These are phyloP conservation scores for Alnus rubra DNA, from an alignment of 306 rosid genomes.

Conservation along the genomic window DNA sequence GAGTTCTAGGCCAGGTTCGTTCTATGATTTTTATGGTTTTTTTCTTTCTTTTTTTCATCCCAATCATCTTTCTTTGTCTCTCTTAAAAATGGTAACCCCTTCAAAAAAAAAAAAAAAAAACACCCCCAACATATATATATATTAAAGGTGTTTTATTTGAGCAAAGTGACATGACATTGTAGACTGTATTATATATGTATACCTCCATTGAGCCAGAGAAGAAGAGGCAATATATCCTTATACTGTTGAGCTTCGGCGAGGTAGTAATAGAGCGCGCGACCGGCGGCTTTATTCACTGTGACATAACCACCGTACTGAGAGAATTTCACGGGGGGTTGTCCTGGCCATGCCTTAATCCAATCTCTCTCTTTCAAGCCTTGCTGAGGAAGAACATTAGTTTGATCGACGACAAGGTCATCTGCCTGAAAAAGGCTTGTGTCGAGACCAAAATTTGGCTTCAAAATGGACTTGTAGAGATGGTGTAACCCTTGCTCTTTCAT, in stretches of 20 bases:
- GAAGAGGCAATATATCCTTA: conserved; percentile 64
- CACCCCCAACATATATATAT: not conserved
- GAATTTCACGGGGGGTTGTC: conserved; percentile 69
- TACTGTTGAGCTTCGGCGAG: conserved; percentile 62
- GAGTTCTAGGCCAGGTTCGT: not conserved
- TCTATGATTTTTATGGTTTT: not conserved
- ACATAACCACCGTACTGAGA: conserved; percentile 90
- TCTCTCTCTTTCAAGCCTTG: conserved; percentile 65
- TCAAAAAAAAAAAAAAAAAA: not conserved
- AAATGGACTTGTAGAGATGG: conserved; percentile 36
- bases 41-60: not conserved
- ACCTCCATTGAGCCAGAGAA: conserved; percentile 99
- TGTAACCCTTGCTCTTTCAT: conserved; percentile 40
- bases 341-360: conserved; percentile 61
- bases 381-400: conserved; percentile 39
- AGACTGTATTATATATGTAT: not conserved
- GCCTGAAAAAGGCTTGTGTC: conserved; percentile 50
- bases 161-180: not conserved
- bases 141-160: not conserved
- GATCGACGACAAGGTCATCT: not conserved
- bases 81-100: not conserved
- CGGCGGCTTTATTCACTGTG: conserved; percentile 58
- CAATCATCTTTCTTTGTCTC: not conserved
- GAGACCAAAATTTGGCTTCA: conserved; percentile 22
- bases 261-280: conserved; percentile 78